A percentile compares a stretch with the other conserved stretches of the same genome.
phyloP scores from a whole-genome alignment of 2,329 filamentous ascomycete genomes.

The Anisogramma anomala region DNA sequence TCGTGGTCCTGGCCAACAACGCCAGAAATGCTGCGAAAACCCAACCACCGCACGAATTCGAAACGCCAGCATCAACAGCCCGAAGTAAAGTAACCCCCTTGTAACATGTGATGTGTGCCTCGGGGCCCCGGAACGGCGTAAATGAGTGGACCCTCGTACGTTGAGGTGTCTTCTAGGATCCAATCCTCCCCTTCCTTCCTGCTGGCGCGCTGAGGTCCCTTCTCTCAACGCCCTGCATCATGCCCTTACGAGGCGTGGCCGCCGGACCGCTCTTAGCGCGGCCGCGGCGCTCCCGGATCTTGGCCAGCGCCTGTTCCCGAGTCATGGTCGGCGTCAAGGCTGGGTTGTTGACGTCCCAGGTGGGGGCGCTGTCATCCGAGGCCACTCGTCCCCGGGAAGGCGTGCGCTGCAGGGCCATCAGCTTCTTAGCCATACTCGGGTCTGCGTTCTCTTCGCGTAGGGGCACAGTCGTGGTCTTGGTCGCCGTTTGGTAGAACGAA shows the following conservation, averaged over 20 bases:
- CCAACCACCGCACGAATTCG: background rate
- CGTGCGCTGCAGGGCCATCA: slow-evolving; percentile 29
- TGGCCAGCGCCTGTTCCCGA: slow-evolving; percentile 62
- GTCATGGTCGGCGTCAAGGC: slow-evolving; percentile 55
- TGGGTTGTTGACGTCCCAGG: slow-evolving; percentile 44
- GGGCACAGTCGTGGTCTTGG: slow-evolving; percentile 41
- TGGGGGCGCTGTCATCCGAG: slow-evolving; percentile 20
- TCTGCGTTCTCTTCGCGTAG: slow-evolving; percentile 34
- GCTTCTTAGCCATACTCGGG: slow-evolving; percentile 32
- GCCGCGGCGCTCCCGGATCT: slow-evolving; percentile 61
- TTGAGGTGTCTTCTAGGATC: slow-evolving; percentile 1
- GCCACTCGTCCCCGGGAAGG: slow-evolving; percentile 27
- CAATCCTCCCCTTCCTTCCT: slow-evolving; percentile 11
- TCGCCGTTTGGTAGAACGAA: slow-evolving; percentile 36
- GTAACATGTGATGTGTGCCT: background rate
- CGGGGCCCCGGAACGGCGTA: background rate
- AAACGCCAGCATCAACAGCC: background rate
- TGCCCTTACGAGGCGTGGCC: slow-evolving; percentile 48
- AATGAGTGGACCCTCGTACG: background rate
- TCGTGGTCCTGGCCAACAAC: slow-evolving; percentile 4
- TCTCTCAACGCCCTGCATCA: slow-evolving; percentile 37
- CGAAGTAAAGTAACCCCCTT: background rate
- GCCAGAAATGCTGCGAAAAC: slow-evolving; percentile 8
- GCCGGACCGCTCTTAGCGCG: slow-evolving; percentile 57
- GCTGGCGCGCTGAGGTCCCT: slow-evolving; percentile 38